phyloP scores from a whole-genome alignment of 441 rosid genomes.

The Francoa sonchifolia region DNA sequence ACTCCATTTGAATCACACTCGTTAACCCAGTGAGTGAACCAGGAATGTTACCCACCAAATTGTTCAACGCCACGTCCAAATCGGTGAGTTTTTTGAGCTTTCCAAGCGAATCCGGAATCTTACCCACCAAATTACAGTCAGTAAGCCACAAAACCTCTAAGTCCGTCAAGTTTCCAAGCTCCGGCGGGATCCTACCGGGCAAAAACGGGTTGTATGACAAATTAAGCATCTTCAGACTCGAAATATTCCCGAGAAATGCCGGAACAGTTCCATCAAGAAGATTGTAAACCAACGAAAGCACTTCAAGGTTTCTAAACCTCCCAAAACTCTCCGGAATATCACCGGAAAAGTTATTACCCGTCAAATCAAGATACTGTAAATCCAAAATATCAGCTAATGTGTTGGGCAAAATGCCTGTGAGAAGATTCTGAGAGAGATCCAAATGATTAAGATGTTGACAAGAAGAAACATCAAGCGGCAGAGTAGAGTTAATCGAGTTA shows the following conservation, averaged over 20 bases:
- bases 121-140: constrained; percentile 59
- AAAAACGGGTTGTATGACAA: constrained; percentile 75
- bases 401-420: constrained; percentile 53
- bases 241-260: constrained; percentile 55
- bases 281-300: constrained; percentile 63
- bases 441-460: constrained; percentile 48
- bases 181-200: constrained; percentile 71
- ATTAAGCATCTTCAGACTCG: constrained; percentile 55
- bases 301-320: constrained; percentile 57
- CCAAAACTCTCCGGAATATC: constrained; percentile 62
- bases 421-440: constrained; percentile 65
- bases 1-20: constrained; percentile 71
- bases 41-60: constrained; percentile 52
- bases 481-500: constrained; percentile 50
- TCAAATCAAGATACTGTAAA: constrained; percentile 48
- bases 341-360: constrained; percentile 85
- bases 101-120: constrained; percentile 77
- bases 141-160: constrained; percentile 86
- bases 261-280: constrained; percentile 63
- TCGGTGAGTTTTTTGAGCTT: constrained; percentile 49
- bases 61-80: constrained; percentile 75
- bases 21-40: constrained; percentile 47
- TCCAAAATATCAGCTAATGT: constrained; percentile 40
- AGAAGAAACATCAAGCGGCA: constrained; percentile 48
- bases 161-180: constrained; percentile 65